Conservation (phyloP, 2,329 filamentous ascomycete genomes). For the Ilyonectria mors-panacis region DNA sequence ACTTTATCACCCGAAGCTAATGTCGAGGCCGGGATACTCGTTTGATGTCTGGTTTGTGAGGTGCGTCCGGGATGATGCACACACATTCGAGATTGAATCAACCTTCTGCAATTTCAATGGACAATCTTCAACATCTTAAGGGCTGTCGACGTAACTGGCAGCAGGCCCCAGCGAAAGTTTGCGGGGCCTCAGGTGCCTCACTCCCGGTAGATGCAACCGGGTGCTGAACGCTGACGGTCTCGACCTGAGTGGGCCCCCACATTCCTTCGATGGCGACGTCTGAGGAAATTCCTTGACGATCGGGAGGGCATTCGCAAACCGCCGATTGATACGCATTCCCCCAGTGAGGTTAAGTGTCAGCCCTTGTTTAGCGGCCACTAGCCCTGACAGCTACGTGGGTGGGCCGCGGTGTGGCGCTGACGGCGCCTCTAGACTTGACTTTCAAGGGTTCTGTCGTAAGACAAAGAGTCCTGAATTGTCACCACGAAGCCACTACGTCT, state of each 20-base stretch:
- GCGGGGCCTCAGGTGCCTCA: constrained; percentile 20
- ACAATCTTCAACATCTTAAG: not conserved
- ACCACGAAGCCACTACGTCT: not conserved
- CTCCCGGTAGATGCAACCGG: not conserved
- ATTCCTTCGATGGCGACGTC: constrained; percentile 29
- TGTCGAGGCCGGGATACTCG: not conserved
- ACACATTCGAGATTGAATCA: not conserved
- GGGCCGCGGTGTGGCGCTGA: not conserved
- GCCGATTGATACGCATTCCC: constrained; percentile 1
- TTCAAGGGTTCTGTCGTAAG: not conserved
- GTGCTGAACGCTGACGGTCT: constrained; percentile 24
- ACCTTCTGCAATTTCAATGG: not conserved
- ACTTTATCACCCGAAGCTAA: not conserved
- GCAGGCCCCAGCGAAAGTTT: constrained; percentile 5
- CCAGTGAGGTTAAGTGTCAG: not conserved
- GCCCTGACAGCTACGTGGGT: not conserved
- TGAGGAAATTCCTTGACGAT: constrained; percentile 30
- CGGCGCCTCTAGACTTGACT: not conserved
- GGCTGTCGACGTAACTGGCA: constrained; percentile 3
- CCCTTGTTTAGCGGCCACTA: not conserved
- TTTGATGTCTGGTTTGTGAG: not conserved
- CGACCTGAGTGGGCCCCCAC: constrained; percentile 29
- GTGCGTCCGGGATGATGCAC: not conserved
- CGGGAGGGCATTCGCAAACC: constrained; percentile 6
- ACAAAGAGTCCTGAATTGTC: not conserved